Percentiles rank a stretch among this genome's conserved stretches.
Conservation (phyloP, 768 basidiomycete species). For the Clitopilus passeckerianus region DNA sequence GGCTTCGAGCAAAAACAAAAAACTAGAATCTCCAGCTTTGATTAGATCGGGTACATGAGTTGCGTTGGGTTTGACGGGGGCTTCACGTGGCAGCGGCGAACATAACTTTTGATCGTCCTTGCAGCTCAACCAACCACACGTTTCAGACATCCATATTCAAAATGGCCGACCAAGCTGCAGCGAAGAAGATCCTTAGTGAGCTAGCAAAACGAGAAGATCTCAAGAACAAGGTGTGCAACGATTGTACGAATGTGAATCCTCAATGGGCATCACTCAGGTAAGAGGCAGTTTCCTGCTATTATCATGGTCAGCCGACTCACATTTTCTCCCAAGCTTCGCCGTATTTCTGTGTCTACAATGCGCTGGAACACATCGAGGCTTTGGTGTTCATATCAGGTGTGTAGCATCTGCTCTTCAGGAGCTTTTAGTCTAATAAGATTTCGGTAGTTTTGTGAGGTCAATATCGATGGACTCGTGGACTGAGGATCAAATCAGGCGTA, state of each 20-base stretch:
- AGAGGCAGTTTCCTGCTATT: slow-evolving; percentile 7
- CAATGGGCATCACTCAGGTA: slow-evolving; percentile 91
- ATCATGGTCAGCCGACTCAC: slow-evolving; percentile 8
- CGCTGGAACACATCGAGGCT: slow-evolving; percentile 78
- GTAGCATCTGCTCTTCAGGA: slow-evolving; percentile 12
- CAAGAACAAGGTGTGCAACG: slow-evolving; percentile 73
- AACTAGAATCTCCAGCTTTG: not conserved
- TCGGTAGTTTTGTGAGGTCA: slow-evolving; percentile 77
- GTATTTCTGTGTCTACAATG: slow-evolving; percentile 91
- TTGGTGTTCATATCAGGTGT: slow-evolving; percentile 90
- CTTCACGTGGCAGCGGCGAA: not conserved
- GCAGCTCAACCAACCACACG: not conserved
- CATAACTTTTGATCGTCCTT: slow-evolving; percentile 1
- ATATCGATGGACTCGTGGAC: slow-evolving; percentile 98
- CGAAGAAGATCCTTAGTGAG: slow-evolving; percentile 68
- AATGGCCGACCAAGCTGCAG: slow-evolving; percentile 59
- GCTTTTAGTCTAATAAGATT: slow-evolving; percentile 12
- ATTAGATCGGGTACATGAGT: not conserved
- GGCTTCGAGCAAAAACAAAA: not conserved
- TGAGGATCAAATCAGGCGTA: slow-evolving; percentile 79
- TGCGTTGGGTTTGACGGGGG: not conserved
- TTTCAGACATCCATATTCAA: slow-evolving; percentile 7
- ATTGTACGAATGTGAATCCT: slow-evolving; percentile 87
- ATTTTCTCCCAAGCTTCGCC: slow-evolving; percentile 51
- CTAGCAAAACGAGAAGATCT: slow-evolving; percentile 70